These are phyloP conservation scores for Dendryphion nanum DNA, from an alignment of 2,329 filamentous ascomycete species.

Conservation along the genomic window DNA sequence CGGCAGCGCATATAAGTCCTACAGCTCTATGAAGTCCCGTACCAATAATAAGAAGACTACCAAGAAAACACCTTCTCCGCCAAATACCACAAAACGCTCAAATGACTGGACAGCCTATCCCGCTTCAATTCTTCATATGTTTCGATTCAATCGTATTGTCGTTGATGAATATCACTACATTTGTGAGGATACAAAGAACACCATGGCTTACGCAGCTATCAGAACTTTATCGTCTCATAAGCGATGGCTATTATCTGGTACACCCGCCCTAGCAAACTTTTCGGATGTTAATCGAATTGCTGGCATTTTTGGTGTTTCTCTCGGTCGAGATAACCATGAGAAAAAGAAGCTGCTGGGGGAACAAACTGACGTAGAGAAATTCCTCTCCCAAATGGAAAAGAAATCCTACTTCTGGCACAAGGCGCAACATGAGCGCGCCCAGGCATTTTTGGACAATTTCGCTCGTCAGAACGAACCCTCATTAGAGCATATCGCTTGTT, in stretches of 20 bases:
- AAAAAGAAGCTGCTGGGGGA: slow-evolving; percentile 37
- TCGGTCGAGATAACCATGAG: slow-evolving; percentile 55
- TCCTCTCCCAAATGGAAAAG: slow-evolving; percentile 52
- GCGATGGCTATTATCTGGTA: slow-evolving; percentile 64
- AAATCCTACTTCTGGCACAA: slow-evolving; percentile 54
- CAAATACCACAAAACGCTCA: background rate
- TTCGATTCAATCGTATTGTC: slow-evolving; percentile 59
- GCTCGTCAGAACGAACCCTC: slow-evolving; percentile 43
- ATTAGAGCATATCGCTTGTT: slow-evolving; percentile 39
- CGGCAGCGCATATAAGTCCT: slow-evolving; percentile 32
- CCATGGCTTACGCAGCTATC: slow-evolving; percentile 36
- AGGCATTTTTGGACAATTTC: slow-evolving; percentile 56
- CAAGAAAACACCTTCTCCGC: slow-evolving; percentile 7
- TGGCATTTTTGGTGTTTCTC: slow-evolving; percentile 52
- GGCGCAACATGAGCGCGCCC: slow-evolving; percentile 52
- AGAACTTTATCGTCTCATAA: slow-evolving; percentile 50
- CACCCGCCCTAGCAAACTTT: slow-evolving; percentile 58
- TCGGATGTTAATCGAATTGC: slow-evolving; percentile 60
- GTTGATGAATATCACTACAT: slow-evolving; percentile 66
- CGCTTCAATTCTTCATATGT: slow-evolving; percentile 55
- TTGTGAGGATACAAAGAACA: slow-evolving; percentile 35
- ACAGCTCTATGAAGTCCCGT: slow-evolving; percentile 7
- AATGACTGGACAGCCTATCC: slow-evolving; percentile 26
- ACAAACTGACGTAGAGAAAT: slow-evolving; percentile 51
- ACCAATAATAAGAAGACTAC: slow-evolving; percentile 6